These are phyloP conservation scores for Eucalyptus cloeziana DNA, from an alignment of 345 rosid species.

Conservation along the genomic window DNA sequence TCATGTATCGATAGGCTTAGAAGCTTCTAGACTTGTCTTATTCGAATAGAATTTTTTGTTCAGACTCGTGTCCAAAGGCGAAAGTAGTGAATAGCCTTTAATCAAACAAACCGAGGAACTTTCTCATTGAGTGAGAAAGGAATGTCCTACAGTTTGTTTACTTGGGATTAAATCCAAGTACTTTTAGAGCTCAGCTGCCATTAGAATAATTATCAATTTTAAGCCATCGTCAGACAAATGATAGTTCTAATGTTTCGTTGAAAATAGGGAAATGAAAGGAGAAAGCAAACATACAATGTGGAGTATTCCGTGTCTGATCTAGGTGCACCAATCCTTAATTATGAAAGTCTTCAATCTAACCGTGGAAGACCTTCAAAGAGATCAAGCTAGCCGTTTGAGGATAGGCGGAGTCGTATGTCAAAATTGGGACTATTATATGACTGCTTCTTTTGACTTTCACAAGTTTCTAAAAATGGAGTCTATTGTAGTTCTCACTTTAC, in stretches of 20 bases:
- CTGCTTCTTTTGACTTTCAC: too few relatives aligned
- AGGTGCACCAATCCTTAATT: neutral
- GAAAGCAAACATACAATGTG: constrained; percentile 35
- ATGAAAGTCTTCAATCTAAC: constrained; percentile 32
- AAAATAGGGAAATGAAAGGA: neutral
- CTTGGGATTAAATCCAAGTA: neutral
- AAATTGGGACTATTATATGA: too few relatives aligned
- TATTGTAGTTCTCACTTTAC: too few relatives aligned
- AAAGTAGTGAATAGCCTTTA: neutral
- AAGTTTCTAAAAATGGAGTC: too few relatives aligned
- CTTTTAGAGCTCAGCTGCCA: neutral
- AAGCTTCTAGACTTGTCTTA: neutral
- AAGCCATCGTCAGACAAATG: too few relatives aligned
- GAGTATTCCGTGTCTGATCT: too few relatives aligned
- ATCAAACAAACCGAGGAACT: neutral
- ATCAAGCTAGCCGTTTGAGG: constrained; percentile 41
- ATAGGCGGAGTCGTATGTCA: too few relatives aligned
- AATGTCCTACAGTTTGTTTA: neutral
- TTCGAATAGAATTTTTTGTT: neutral
- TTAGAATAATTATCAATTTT: too few relatives aligned
- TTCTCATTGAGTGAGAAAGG: neutral
- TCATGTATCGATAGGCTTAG: neutral
- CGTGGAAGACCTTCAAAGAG: constrained; percentile 59
- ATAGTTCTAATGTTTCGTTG: too few relatives aligned
- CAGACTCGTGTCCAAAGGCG: neutral